A percentile compares a stretch with the other conserved stretches of the same genome.
These are phyloP conservation scores for Rehmannia glutinosa DNA, from an alignment of 257 asterid genomes.

Conservation along the genomic window DNA sequence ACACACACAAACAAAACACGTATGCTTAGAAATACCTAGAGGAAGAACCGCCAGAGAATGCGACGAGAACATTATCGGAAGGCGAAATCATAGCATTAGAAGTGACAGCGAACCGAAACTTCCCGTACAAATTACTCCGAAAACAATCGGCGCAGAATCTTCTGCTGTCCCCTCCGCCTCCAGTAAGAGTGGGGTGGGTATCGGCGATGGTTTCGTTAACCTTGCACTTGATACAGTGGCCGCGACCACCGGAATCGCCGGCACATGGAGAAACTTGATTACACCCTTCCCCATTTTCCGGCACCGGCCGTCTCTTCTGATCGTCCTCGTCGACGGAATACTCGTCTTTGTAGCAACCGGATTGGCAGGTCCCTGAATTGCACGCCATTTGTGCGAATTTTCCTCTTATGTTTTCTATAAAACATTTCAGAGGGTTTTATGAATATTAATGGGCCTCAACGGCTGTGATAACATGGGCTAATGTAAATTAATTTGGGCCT, in stretches of 20 bases:
- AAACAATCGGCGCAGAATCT: conserved; percentile 81
- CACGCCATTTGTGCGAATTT: conserved; percentile 61
- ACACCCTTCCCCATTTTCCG: conserved; percentile 9
- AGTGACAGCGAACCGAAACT: conserved; percentile 77
- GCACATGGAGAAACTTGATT: conserved; percentile 20
- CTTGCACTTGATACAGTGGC: conserved; percentile 57
- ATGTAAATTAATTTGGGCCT: neutral
- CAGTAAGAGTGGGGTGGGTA: conserved; percentile 28
- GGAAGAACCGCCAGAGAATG: conserved; percentile 88
- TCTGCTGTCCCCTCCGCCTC: conserved; percentile 42
- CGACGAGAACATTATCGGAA: conserved; percentile 77
- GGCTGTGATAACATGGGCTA: neutral
- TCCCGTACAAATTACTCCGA: conserved; percentile 64
- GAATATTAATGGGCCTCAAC: neutral
- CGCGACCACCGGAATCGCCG: conserved; percentile 12
- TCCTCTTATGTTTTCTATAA: neutral
- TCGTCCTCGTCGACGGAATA: conserved; percentile 19
- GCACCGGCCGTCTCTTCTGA: conserved; percentile 8
- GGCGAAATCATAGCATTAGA: conserved; percentile 86
- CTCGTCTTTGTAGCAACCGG: conserved; percentile 61
- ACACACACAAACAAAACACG: neutral
- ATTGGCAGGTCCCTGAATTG: conserved; percentile 59
- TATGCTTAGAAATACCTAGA: conserved; percentile 49
- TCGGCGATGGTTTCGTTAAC: conserved; percentile 38
- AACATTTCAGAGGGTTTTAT: conserved; percentile 16